Evolutionary conservation across 495 filamentous ascomycete genomes (phyloP).

Genomic region (Penicillium salamii): DNA sequence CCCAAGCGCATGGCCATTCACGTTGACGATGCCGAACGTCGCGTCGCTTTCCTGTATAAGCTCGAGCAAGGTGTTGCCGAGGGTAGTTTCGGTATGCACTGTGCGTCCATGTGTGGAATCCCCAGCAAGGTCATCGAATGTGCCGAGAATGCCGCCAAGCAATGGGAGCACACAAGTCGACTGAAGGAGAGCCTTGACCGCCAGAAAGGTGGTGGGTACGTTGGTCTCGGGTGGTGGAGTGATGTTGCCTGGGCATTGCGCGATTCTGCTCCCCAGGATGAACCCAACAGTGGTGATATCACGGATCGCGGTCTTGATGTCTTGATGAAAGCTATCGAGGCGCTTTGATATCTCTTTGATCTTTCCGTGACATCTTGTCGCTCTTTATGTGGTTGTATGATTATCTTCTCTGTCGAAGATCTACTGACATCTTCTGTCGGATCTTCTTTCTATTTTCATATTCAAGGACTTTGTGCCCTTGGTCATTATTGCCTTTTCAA

Average conservation of each 20-base stretch:
- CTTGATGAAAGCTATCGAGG: slow-evolving; percentile 72
- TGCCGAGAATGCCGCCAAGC: slow-evolving; percentile 85
- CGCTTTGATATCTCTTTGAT: slow-evolving; percentile 46
- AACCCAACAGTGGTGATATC: slow-evolving; percentile 38
- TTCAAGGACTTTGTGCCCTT: no score
- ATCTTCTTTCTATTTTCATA: background rate
- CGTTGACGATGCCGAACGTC: slow-evolving; percentile 79
- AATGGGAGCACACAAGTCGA: slow-evolving; percentile 92
- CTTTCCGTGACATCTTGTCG: background rate
- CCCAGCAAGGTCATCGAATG: slow-evolving; percentile 74
- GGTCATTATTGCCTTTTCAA: no score
- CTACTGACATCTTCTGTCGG: background rate
- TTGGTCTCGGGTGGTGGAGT: slow-evolving; percentile 86
- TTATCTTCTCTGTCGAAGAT: background rate
- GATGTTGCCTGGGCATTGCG: slow-evolving; percentile 83
- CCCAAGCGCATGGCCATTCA: slow-evolving; percentile 89
- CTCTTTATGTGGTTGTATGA: background rate
- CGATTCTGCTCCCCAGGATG: slow-evolving; percentile 44
- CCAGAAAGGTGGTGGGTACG: slow-evolving; percentile 68
- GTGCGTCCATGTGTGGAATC: slow-evolving; percentile 97
- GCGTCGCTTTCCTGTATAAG: slow-evolving; percentile 93
- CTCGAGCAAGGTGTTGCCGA: slow-evolving; percentile 94
- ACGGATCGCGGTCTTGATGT: slow-evolving; percentile 62
- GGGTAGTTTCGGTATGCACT: slow-evolving; percentile 99
- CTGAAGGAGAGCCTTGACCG: slow-evolving; percentile 85